Base-by-base conservation (phyloP, 306 rosid genomes). In the Echinosophora koreensis region DNA sequence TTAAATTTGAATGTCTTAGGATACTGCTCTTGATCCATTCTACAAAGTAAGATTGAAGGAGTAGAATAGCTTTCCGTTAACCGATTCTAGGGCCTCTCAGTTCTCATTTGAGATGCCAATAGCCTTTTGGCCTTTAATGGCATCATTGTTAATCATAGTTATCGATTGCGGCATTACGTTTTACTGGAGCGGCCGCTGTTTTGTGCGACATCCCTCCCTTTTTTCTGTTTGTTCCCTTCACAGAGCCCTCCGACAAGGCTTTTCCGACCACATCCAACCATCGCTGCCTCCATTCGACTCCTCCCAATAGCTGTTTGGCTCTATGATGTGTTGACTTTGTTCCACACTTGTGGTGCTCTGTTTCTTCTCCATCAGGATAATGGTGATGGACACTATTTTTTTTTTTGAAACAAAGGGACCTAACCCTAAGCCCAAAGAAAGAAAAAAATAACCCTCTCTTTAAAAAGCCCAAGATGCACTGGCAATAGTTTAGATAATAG, bases 31-130 rank as follows among this genome's bases (percentile, higher is more conserved):
- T 30, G 32, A 30, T 3, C 12, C 11, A 5, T 41, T 63, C 55
- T 52, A 52, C 8, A 14, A n/a, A 77, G 58, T 39, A 14, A 54
- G 22, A 44, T 27, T 58, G 69, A 55, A 68, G 39, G 60, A 55
- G 27, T 66, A 18, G 15, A 77, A 42, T 66, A 30, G 38, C 27
- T 67, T 67, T 42, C 8, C 32, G 32, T 44, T 66, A 4, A 12
- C 2, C 42, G 7, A 56, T 58, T 58, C 37, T 44, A 41, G 16
- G 76, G 65, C 66, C 62, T 16, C n/a, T 32, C 9, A 3, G 18
- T 64, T 46, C 18, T 64, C 32, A 54, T 71, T 71, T 62, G 51
- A 16, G 17, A 18, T 63, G 34, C 58, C 32, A 51, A 30, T 49
- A 34, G 66, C 44, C 30, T n/a, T n/a, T n/a, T n/a, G n/a, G n/a